Evolutionary conservation across 169 alveolate species (phyloP).

Genomic region (Plasmodium chabaudi): DNA sequence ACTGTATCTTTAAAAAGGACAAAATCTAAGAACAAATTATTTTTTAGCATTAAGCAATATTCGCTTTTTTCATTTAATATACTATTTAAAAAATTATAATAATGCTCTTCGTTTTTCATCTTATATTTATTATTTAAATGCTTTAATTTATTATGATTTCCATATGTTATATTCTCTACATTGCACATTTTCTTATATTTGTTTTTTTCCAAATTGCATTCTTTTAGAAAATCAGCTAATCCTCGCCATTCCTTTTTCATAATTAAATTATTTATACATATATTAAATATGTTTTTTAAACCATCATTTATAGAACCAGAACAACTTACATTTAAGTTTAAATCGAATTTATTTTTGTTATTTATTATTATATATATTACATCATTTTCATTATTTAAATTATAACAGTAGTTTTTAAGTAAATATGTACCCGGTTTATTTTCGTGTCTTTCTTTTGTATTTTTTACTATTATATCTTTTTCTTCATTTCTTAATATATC

Average conservation of each 20-base stretch:
- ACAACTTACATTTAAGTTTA: slow-evolving; percentile 17
- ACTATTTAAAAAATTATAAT: slow-evolving; percentile 36
- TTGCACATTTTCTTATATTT: neutral
- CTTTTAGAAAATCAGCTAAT: slow-evolving; percentile 10
- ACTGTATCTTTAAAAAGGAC: slow-evolving; percentile 22
- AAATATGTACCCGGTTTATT: neutral
- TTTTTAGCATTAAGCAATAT: slow-evolving; percentile 52
- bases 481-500: neutral
- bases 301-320: slow-evolving; percentile 7
- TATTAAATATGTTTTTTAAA: slow-evolving; percentile 24
- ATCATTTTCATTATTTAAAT: slow-evolving; percentile 31
- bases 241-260: slow-evolving; percentile 58
- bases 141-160: slow-evolving; percentile 20
- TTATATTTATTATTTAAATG: slow-evolving; percentile 36
- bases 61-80: slow-evolving; percentile 55
- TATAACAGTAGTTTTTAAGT: slow-evolving; percentile 33
- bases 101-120: slow-evolving; percentile 22
- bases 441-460: neutral
- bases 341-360: slow-evolving; percentile 38
- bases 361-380: slow-evolving; percentile 49
- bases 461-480: slow-evolving; percentile 10
- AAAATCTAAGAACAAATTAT: slow-evolving; percentile 54
- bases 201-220: slow-evolving; percentile 2
- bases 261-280: slow-evolving; percentile 33
- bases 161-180: slow-evolving; percentile 9